Base-by-base conservation (phyloP, 768 basidiomycete genomes). In the Pisolithus tinctorius region DNA sequence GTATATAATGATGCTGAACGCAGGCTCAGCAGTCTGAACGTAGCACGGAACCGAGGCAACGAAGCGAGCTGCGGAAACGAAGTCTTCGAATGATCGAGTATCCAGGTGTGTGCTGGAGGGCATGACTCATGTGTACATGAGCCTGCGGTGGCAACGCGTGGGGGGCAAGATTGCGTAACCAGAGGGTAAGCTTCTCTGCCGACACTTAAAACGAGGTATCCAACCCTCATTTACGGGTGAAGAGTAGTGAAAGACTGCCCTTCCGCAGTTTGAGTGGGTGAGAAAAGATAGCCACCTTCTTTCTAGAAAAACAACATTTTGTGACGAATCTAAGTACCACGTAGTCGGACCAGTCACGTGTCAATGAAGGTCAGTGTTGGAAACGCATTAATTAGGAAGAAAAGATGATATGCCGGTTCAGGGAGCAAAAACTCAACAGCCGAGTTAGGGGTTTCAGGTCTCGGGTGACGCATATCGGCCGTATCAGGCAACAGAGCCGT, bases 221-320 rank as follows among this genome's bases (percentile, higher is more conserved):
- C 42, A 23, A 30, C 45, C 25, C 27, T 44, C 43, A 44, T 44
- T 44, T 44, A 29, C 43, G 13, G 14, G 26, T 45, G 16, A 17
- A 45, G 10, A 23, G n/a, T 17, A 11, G 43, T 45, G 46, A 52
- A 51, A 49, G 31, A 55, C 52, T 56, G 48, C 36, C 60, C 57
- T 51, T 56, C 60, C 65, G 63, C 65, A 66, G 64, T 66, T 65
- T 62, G 64, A 57, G 64, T 55, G 64, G 52, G 51, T 57, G 58
- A 46, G 48, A 47, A 36, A 20, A 47, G 45, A 45, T 26, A n/a
- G 14, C 4, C 26, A 25, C 26, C 16, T 27, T 30, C 3, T 16
- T 4, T 30, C 25, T 14, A 44, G 26, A 26, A 14, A 27, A 16
- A 16, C 27, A 45, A 14, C 34, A 34, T 9, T 10, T 4, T 8